Percentiles rank a stretch among this genome's conserved stretches.
phyloP scores from a whole-genome alignment of 2,329 filamentous ascomycete genomes.

The Metarhizium rileyi region DNA sequence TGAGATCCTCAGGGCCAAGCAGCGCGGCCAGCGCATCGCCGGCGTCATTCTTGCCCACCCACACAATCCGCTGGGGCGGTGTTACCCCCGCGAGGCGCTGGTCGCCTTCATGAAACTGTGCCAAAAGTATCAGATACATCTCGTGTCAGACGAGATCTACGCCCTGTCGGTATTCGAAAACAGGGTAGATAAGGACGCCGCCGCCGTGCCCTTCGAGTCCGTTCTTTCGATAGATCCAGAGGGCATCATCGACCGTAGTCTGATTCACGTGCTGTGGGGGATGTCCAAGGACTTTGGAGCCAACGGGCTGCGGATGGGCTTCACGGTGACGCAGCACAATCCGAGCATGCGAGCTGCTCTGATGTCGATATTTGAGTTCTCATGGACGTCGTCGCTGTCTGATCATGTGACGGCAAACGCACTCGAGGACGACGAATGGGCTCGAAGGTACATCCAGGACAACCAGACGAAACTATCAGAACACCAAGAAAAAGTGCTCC shows the following conservation, averaged over 20 bases:
- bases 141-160: conserved; percentile 42
- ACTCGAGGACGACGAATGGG: conserved; percentile 33
- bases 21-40: conserved; percentile 29
- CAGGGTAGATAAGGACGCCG: conserved; percentile 15
- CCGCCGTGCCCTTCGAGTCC: conserved; percentile 32
- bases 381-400: conserved; percentile 33
- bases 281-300: conserved; percentile 45
- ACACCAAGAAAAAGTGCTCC: conserved; percentile 27
- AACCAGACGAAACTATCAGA: conserved; percentile 31
- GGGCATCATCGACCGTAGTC: conserved; percentile 35
- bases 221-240: conserved; percentile 31
- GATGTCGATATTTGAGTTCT: conserved; percentile 26
- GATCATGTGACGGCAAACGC: conserved; percentile 32
- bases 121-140: conserved; percentile 36
- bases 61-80: conserved; percentile 41
- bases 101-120: conserved; percentile 36
- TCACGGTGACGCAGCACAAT: conserved; percentile 37
- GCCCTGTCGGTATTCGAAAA: conserved; percentile 42
- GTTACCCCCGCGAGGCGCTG: conserved; percentile 31
- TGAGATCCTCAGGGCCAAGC: conserved; percentile 26
- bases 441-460: conserved; percentile 31
- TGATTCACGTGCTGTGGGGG: conserved; percentile 41
- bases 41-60: conserved; percentile 40
- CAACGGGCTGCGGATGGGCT: conserved; percentile 44
- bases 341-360: conserved; percentile 27